A percentile compares a stretch with the other conserved stretches of the same genome.
These are phyloP conservation scores for Penicillium turbatum DNA, from an alignment of 495 filamentous ascomycete species.

Conservation along the genomic window DNA sequence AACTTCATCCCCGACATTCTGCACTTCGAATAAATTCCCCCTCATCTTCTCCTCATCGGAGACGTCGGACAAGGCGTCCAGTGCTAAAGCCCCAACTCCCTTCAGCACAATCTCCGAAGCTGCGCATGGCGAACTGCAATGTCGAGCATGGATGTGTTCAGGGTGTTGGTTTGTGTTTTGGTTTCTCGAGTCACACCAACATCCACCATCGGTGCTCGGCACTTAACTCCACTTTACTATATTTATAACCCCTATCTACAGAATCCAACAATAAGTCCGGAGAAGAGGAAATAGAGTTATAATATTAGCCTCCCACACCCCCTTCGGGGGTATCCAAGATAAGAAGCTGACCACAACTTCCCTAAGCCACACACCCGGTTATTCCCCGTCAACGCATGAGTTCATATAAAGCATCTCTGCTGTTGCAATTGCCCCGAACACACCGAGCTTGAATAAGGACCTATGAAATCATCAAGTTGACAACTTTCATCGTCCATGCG, in stretches of 20 bases:
- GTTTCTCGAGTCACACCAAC: neutral
- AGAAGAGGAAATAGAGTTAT: neutral
- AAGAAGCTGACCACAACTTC: conserved; percentile 3
- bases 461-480: neutral
- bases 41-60: neutral
- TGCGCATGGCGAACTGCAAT: neutral
- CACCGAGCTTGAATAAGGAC: neutral
- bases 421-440: neutral
- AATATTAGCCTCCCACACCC: neutral
- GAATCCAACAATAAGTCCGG: neutral
- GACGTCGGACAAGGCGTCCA: conserved; percentile 24
- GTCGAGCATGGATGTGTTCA: neutral
- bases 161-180: neutral
- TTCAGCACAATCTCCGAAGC: conserved; percentile 8
- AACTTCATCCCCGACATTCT: neutral
- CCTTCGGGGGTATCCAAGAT: neutral
- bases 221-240: neutral
- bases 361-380: neutral
- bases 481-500: neutral
- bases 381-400: neutral
- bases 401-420: neutral
- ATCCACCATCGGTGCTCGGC: neutral
- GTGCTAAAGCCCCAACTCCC: conserved; percentile 5
- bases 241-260: too few relatives aligned
- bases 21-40: neutral